Evolutionary conservation across 176 grass and related monocot genomes (phyloP).

Genomic region (Ensete glaucum): DNA sequence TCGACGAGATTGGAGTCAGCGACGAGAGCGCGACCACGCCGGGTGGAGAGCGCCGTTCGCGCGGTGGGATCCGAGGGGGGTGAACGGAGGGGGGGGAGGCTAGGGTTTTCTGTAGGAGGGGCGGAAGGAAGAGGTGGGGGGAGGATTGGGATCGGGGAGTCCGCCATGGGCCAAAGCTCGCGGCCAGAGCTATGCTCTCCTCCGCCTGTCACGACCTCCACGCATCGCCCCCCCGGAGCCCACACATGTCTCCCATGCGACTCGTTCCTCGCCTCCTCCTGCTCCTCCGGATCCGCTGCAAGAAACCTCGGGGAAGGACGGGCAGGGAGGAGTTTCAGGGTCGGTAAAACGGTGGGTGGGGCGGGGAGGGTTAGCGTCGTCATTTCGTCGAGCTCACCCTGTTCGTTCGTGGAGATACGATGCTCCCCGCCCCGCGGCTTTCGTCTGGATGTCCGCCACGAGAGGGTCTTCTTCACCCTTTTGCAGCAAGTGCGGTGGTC

Average conservation of each 20-base stretch:
- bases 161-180: slow-evolving; percentile 7
- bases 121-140: not conserved
- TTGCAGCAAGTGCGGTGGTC: too few species aligned
- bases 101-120: too few species aligned
- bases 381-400: too few species aligned
- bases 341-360: too few species aligned
- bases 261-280: not conserved
- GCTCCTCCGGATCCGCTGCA: not conserved
- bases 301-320: not conserved
- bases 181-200: slow-evolving; percentile 8
- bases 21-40: too few species aligned
- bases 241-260: slow-evolving; percentile 32
- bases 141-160: not conserved
- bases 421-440: too few species aligned
- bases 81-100: not conserved
- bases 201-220: slow-evolving; percentile 37
- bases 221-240: slow-evolving; percentile 35
- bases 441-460: too few species aligned
- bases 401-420: too few species aligned
- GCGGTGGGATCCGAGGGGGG: slow-evolving; percentile 1
- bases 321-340: too few species aligned
- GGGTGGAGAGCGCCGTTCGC: too few species aligned
- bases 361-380: too few species aligned
- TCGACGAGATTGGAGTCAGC: not conserved
- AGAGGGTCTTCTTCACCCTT: too few species aligned